phyloP scores from a whole-genome alignment of 768 basidiomycete genomes.

The Psilocybe tampanensis region DNA sequence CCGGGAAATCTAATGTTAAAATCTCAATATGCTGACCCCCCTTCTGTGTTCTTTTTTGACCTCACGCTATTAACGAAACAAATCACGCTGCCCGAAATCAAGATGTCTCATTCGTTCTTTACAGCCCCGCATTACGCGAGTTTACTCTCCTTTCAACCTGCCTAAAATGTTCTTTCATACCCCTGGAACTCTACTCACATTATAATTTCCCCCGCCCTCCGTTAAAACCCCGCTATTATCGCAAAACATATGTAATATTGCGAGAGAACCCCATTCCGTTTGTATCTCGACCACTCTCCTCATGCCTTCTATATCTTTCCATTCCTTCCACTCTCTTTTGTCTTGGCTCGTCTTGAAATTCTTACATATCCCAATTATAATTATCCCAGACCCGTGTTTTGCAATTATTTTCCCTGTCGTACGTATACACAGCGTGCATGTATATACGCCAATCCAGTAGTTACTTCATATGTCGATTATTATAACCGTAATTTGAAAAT shows the following conservation, averaged over 20 bases:
- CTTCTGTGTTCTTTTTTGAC: slow-evolving; percentile 21
- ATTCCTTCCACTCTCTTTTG: slow-evolving; percentile 20
- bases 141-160: slow-evolving; percentile 30
- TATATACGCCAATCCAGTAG: slow-evolving; percentile 11
- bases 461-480: slow-evolving; percentile 15
- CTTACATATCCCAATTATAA: slow-evolving; percentile 15
- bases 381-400: slow-evolving; percentile 16
- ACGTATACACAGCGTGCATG: too few relatives aligned
- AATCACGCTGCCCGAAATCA: slow-evolving; percentile 29
- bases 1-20: slow-evolving; percentile 18
- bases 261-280: slow-evolving; percentile 26
- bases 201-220: slow-evolving; percentile 26
- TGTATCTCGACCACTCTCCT: slow-evolving; percentile 19
- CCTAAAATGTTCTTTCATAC: slow-evolving; percentile 26
- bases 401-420: slow-evolving; percentile 3
- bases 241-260: slow-evolving; percentile 12
- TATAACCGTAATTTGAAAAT: slow-evolving; percentile 20
- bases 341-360: slow-evolving; percentile 22
- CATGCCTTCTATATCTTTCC: slow-evolving; percentile 19
- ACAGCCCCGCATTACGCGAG: slow-evolving; percentile 26
- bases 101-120: slow-evolving; percentile 29
- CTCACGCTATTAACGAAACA: slow-evolving; percentile 31
- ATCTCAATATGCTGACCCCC: slow-evolving; percentile 16
- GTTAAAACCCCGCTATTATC: slow-evolving; percentile 27
- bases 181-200: slow-evolving; percentile 23